phyloP scores from a whole-genome alignment of 1,284 basidiomycete genomes.

The Trametes sp. region DNA sequence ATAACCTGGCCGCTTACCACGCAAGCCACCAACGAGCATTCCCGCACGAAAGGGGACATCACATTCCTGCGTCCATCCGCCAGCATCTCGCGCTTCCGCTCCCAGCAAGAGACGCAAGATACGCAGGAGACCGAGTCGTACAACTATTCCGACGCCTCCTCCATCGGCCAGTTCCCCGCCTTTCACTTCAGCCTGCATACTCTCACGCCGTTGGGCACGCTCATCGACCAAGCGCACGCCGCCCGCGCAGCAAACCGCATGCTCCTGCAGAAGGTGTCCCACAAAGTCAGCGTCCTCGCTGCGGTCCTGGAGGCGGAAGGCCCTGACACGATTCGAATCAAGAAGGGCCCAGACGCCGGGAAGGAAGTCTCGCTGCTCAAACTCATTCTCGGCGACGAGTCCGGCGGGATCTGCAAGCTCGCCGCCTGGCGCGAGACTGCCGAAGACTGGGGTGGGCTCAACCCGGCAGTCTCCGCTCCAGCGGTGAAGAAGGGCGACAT shows the following conservation, averaged over 20 bases:
- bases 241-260: neutral
- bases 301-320: conserved; percentile 78
- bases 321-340: conserved; percentile 68
- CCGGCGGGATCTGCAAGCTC: conserved; percentile 68
- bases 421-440: conserved; percentile 80
- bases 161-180: conserved; percentile 69
- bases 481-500: conserved; percentile 73
- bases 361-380: conserved; percentile 70
- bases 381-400: conserved; percentile 73
- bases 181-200: conserved; percentile 72
- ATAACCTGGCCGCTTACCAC: conserved; percentile 65
- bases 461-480: conserved; percentile 33
- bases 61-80: conserved; percentile 40
- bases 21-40: conserved; percentile 23
- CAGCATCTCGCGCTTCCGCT: conserved; percentile 36
- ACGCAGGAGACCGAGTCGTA: conserved; percentile 57
- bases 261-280: conserved; percentile 33
- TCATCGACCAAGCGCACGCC: conserved; percentile 38
- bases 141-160: conserved; percentile 66
- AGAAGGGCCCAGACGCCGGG: conserved; percentile 70
- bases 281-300: conserved; percentile 63
- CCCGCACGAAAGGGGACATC: conserved; percentile 18
- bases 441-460: conserved; percentile 63
- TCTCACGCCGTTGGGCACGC: conserved; percentile 55
- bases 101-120: conserved; percentile 45